A percentile compares a stretch with the other conserved stretches of the same genome.
Evolutionary conservation across 768 basidiomycete species (phyloP).

Genomic region (Panaeolus cyanescens): DNA sequence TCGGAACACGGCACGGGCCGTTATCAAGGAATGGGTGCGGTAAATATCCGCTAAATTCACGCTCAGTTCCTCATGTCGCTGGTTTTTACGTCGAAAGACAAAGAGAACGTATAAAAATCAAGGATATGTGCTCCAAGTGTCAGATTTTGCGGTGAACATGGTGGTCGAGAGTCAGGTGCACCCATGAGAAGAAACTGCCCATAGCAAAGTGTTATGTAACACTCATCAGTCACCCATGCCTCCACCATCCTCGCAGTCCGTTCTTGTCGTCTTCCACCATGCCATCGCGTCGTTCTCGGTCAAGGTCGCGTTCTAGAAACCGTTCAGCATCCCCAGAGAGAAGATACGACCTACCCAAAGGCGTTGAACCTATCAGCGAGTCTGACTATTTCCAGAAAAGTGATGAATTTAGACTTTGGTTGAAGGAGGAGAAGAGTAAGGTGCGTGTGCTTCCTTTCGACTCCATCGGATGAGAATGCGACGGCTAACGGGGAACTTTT

Average conservation of each 20-base stretch:
- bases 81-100: not conserved
- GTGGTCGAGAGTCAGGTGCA: not conserved
- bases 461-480: not conserved
- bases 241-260: not conserved
- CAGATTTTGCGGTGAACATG: not conserved
- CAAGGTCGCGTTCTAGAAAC: conserved; percentile 31
- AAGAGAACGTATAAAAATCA: not conserved
- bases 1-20: not conserved
- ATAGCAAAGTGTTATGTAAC: not conserved
- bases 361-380: conserved; percentile 67
- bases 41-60: not conserved
- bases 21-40: not conserved
- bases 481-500: not conserved
- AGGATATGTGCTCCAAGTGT: not conserved
- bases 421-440: conserved; percentile 66
- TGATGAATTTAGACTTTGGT: conserved; percentile 84
- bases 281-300: conserved; percentile 40
- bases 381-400: conserved; percentile 90
- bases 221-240: not conserved
- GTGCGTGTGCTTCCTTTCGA: conserved; percentile 23
- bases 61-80: not conserved
- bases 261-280: conserved; percentile 19
- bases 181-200: not conserved
- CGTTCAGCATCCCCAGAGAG: conserved; percentile 49
- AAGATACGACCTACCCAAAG: conserved; percentile 48